Percentiles rank a stretch among this genome's conserved stretches.
phyloP scores from a whole-genome alignment of 257 asterid species.

The Eustoma russellianum region DNA sequence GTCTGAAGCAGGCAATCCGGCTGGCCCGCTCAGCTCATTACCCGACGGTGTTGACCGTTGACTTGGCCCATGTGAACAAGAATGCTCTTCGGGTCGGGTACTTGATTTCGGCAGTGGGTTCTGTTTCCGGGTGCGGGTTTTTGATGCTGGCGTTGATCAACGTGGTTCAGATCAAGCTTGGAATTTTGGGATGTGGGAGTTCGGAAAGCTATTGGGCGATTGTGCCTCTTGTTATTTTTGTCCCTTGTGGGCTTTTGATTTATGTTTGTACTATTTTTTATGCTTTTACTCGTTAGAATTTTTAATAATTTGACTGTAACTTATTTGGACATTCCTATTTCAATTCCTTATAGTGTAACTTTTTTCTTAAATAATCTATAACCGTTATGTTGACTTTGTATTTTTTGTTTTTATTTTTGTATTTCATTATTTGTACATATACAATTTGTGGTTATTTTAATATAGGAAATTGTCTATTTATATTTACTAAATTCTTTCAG shows the following conservation, averaged over 20 bases:
- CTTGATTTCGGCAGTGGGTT: slow-evolving; percentile 66
- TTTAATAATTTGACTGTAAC: not conserved
- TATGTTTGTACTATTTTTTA: slow-evolving; percentile 57
- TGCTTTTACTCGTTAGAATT: slow-evolving; percentile 62
- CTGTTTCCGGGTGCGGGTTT: slow-evolving; percentile 63
- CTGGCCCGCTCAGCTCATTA: slow-evolving; percentile 35
- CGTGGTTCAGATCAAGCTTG: slow-evolving; percentile 88
- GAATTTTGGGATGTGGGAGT: slow-evolving; percentile 63
- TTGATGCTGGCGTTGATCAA: slow-evolving; percentile 75
- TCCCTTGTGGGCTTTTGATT: slow-evolving; percentile 55
- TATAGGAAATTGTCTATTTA: too few relatives aligned
- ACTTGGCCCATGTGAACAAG: slow-evolving; percentile 53
- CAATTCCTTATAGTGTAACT: too few relatives aligned
- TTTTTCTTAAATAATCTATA: too few relatives aligned
- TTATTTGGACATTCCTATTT: too few relatives aligned
- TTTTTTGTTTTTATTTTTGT: too few relatives aligned
- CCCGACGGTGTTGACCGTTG: slow-evolving; percentile 36
- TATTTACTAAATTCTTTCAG: too few relatives aligned
- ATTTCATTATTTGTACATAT: too few relatives aligned
- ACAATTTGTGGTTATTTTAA: too few relatives aligned
- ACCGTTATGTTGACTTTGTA: too few relatives aligned
- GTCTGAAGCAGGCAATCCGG: slow-evolving; percentile 66
- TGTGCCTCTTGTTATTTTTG: slow-evolving; percentile 63
- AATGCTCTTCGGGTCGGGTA: slow-evolving; percentile 67
- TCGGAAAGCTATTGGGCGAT: slow-evolving; percentile 62